These are phyloP conservation scores for Megacollybia marginata DNA, from an alignment of 768 basidiomycete species.

Conservation along the genomic window DNA sequence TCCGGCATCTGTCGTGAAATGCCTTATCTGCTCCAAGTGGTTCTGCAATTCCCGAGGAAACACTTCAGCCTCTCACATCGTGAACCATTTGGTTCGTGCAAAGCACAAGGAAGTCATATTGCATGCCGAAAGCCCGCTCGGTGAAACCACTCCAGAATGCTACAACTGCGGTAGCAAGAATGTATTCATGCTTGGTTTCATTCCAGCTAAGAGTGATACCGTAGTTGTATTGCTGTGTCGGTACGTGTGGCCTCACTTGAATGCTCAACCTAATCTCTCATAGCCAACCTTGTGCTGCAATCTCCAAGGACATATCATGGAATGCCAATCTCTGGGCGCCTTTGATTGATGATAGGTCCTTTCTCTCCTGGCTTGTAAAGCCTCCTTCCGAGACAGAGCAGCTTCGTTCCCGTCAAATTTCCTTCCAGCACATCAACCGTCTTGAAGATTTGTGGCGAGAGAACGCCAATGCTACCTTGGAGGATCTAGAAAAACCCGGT, in stretches of 20 bases:
- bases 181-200: constrained; percentile 98
- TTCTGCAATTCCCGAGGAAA: constrained; percentile 99
- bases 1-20: constrained; percentile 95
- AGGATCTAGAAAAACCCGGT: constrained; percentile 95
- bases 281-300: constrained; percentile 96
- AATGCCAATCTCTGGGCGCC: constrained; percentile 97
- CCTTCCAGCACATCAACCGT: constrained; percentile 94
- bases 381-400: constrained; percentile 96
- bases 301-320: constrained; percentile 98
- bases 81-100: constrained; percentile 97
- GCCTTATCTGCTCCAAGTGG: constrained; percentile 88
- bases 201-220: constrained; percentile 98
- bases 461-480: constrained; percentile 87
- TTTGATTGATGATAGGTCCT: constrained; percentile 95
- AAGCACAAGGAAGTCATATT: constrained; percentile 99
- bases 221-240: constrained; percentile 96
- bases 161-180: constrained; percentile 99
- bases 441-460: constrained; percentile 98
- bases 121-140: constrained; percentile 90
- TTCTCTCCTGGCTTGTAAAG: constrained; percentile 99
- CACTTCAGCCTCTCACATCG: constrained; percentile 97
- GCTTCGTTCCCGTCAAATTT: constrained; percentile 92
- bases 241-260: constrained; percentile 35
- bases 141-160: constrained; percentile 97
- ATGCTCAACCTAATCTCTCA: neutral